Percentiles rank a stretch among this genome's conserved stretches.
Evolutionary conservation across 495 filamentous ascomycete genomes (phyloP).

Genomic region (Penicillium malachiteum): DNA sequence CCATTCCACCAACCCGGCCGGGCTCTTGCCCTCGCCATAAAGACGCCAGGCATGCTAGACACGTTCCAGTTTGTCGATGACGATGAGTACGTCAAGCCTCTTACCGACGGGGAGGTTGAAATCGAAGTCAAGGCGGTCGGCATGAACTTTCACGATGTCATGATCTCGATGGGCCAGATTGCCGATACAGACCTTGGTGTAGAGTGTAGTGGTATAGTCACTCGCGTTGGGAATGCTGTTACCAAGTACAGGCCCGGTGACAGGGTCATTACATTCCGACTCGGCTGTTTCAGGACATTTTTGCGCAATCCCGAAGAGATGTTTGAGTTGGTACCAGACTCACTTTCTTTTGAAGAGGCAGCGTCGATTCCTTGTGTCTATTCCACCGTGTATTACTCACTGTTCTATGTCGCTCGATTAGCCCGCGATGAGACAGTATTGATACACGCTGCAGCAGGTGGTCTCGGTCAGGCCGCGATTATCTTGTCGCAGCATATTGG

Average conservation of each 20-base stretch:
- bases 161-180: conserved; percentile 9
- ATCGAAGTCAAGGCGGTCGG: not conserved
- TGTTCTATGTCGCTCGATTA: conserved; percentile 37
- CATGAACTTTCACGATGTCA: conserved; percentile 15
- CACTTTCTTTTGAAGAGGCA: conserved; percentile 14
- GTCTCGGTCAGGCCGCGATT: conserved; percentile 63
- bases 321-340: too few relatives aligned
- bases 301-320: too few relatives aligned
- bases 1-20: too few relatives aligned
- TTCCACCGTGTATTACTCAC: conserved; percentile 56
- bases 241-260: not conserved
- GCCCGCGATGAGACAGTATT: conserved; percentile 54
- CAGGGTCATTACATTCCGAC: not conserved
- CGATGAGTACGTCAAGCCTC: too few relatives aligned
- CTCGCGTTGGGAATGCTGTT: not conserved
- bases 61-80: too few relatives aligned
- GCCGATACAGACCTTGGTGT: not conserved
- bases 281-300: too few relatives aligned
- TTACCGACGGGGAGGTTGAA: not conserved
- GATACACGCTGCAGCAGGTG: conserved; percentile 59
- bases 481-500: conserved; percentile 54
- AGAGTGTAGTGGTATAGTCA: not conserved
- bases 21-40: too few relatives aligned
- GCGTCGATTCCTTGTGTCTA: conserved; percentile 59
- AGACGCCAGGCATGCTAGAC: too few relatives aligned